A percentile compares a stretch with the other conserved stretches of the same genome.
phyloP scores from a whole-genome alignment of 129 eudicot genomes.

The Gnaphalium uliginosum region DNA sequence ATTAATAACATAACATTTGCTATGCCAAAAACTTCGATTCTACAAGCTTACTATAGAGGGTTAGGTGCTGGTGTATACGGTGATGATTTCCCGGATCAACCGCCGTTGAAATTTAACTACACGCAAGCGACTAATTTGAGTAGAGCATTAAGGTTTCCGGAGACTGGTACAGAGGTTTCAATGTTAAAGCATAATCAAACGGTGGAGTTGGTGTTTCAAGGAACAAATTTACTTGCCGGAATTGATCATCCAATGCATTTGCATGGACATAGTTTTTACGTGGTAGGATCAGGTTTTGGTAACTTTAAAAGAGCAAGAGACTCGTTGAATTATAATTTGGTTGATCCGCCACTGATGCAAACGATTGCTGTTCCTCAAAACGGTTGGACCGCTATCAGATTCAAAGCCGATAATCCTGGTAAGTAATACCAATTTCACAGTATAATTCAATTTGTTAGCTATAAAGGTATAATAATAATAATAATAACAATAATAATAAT shows the following conservation, averaged over 20 bases:
- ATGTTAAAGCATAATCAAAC: constrained; percentile 42
- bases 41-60: constrained; percentile 43
- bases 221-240: constrained; percentile 46
- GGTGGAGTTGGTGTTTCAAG: constrained; percentile 72
- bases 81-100: constrained; percentile 42
- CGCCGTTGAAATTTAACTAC: constrained; percentile 49
- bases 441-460: no score
- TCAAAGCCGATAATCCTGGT: constrained; percentile 67
- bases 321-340: constrained; percentile 48
- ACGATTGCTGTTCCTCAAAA: constrained; percentile 62
- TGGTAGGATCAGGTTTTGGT: constrained; percentile 71
- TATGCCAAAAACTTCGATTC: constrained; percentile 38
- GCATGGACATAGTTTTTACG: constrained; percentile 71
- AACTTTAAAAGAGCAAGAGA: constrained; percentile 43
- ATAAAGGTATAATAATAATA: no score
- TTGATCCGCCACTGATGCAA: constrained; percentile 61
- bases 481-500: no score
- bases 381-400: constrained; percentile 78
- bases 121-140: constrained; percentile 37
- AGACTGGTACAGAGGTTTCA: constrained; percentile 34
- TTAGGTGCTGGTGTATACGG: constrained; percentile 43
- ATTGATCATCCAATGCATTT: constrained; percentile 77
- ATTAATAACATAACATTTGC: constrained; percentile 48
- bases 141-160: constrained; percentile 24
- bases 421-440: no score